These are phyloP conservation scores for Ophiostoma novo-ulmi DNA, from an alignment of 2,329 filamentous ascomycete genomes.

Conservation along the genomic window DNA sequence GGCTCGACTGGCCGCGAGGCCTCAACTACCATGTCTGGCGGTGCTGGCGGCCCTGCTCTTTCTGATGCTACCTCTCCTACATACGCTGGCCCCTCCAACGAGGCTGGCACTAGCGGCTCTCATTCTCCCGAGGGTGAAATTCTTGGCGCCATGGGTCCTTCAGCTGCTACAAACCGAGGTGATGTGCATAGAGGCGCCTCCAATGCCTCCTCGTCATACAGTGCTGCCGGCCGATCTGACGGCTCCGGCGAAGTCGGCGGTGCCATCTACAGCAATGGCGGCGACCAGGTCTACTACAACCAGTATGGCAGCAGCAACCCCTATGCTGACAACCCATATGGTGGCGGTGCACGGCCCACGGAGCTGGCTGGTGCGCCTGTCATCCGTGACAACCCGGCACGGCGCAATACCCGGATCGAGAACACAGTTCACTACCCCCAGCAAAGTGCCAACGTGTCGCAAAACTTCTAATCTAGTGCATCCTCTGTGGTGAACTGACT, in stretches of 20 bases:
- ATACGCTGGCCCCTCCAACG: constrained; percentile 60
- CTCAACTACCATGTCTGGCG: constrained; percentile 83
- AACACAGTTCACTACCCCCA: constrained; percentile 83
- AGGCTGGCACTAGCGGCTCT: constrained; percentile 53
- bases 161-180: constrained; percentile 58
- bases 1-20: constrained; percentile 72
- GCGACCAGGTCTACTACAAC: constrained; percentile 50
- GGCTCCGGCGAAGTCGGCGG: constrained; percentile 53
- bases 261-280: constrained; percentile 41
- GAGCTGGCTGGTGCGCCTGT: constrained; percentile 62
- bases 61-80: constrained; percentile 71
- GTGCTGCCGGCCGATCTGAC: constrained; percentile 70
- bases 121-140: constrained; percentile 71
- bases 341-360: constrained; percentile 36
- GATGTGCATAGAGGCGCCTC: constrained; percentile 86
- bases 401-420: constrained; percentile 92
- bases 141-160: constrained; percentile 74
- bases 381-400: constrained; percentile 86
- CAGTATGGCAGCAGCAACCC: constrained; percentile 55
- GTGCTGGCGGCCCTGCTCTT: constrained; percentile 56
- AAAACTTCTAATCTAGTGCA: constrained; percentile 65
- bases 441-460: constrained; percentile 89
- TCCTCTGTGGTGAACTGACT: not conserved
- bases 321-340: constrained; percentile 44
- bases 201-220: constrained; percentile 95